Evolutionary conservation across 139 green algal species (phyloP).

Genomic region (Pleodorina starrii): DNA sequence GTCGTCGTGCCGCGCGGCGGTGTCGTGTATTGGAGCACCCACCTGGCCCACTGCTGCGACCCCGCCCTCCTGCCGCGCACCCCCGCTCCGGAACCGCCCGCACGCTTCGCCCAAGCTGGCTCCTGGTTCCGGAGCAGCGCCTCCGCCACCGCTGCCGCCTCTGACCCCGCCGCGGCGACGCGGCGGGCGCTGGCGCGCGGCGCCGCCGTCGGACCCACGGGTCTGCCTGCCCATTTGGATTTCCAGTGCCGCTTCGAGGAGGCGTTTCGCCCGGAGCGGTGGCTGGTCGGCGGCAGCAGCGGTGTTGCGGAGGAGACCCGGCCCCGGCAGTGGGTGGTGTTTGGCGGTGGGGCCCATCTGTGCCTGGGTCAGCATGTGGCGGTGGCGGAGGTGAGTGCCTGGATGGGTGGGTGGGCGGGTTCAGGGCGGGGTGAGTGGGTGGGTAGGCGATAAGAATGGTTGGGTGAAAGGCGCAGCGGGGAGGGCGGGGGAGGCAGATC

Average conservation of each 20-base stretch:
- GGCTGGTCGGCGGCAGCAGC: no score
- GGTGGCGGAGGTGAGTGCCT: neutral
- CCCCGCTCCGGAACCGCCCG: neutral
- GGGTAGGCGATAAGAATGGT: neutral
- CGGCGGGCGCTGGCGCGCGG: neutral
- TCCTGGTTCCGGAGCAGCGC: neutral
- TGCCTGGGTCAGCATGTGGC: constrained; percentile 29
- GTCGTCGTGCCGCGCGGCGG: neutral
- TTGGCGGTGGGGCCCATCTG: constrained; percentile 14
- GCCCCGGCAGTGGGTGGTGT: neutral
- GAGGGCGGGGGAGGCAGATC: neutral
- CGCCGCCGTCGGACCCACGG: neutral
- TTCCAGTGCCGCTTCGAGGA: constrained; percentile 12
- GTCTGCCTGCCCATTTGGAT: constrained; percentile 32
- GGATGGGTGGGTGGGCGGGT: neutral
- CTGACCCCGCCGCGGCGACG: neutral
- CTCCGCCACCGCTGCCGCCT: neutral
- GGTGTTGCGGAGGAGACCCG: constrained; percentile 42
- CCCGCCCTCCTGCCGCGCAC: neutral
- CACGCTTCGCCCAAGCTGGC: no score
- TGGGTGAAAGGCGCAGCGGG: neutral
- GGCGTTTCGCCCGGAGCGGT: constrained; percentile 43
- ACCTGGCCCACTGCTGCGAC: constrained; percentile 13
- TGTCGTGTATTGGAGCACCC: constrained; percentile 2
- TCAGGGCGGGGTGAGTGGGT: neutral